Conservation (phyloP, 805 yeast genomes). For the Teunomyces aglyptinius region DNA sequence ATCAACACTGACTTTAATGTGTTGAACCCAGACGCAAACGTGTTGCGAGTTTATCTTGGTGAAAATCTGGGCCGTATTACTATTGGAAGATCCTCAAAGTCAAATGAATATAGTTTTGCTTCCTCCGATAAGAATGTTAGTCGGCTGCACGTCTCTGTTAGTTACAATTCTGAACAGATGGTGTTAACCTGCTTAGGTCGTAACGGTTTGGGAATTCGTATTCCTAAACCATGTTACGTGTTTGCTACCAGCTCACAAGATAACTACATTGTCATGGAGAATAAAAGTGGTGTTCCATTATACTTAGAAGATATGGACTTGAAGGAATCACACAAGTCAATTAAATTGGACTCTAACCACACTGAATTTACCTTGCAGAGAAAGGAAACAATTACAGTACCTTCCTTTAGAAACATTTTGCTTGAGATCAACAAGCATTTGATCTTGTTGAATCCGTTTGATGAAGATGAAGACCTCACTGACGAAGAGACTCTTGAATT, state of each 20-base stretch:
- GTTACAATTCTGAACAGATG: conserved; percentile 45
- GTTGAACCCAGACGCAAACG: conserved; percentile 30
- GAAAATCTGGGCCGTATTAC: conserved; percentile 35
- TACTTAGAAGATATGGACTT: conserved; percentile 12
- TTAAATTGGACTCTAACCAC: conserved; percentile 39
- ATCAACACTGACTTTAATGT: conserved; percentile 36
- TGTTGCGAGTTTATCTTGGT: conserved; percentile 41
- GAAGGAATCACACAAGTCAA: conserved; percentile 27
- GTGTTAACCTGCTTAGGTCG: conserved; percentile 71
- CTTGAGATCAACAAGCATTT: conserved; percentile 71
- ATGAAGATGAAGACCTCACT: conserved; percentile 42
- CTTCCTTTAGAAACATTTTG: conserved; percentile 57
- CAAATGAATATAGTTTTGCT: conserved; percentile 51
- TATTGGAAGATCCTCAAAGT: conserved; percentile 68
- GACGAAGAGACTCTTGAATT: conserved; percentile 42
- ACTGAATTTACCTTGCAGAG: conserved; percentile 58
- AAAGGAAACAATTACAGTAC: conserved; percentile 64
- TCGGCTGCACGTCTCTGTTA: conserved; percentile 59
- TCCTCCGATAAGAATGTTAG: conserved; percentile 57
- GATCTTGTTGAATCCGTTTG: conserved; percentile 49
- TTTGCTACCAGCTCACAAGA: conserved; percentile 18
- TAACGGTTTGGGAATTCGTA: conserved; percentile 71
- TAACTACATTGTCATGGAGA: conserved; percentile 21
- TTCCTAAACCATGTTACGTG: conserved; percentile 51
- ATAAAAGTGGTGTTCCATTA: conserved; percentile 22